Evolutionary conservation across 345 rosid genomes (phyloP).

Genomic region (Bruguiera gymnorhiza): DNA sequence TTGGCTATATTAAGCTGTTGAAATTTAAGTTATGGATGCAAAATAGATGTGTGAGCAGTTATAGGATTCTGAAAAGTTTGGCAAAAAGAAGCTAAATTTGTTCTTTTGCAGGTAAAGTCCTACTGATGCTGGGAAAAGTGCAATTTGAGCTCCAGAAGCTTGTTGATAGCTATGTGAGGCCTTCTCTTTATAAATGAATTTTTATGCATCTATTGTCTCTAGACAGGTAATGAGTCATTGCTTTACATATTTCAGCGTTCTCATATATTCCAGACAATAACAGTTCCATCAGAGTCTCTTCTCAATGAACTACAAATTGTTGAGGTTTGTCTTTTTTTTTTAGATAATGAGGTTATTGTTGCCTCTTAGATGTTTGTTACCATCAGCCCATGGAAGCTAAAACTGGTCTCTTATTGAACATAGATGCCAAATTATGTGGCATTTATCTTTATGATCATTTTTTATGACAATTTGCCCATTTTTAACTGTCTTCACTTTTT

Average conservation of each 20-base stretch:
- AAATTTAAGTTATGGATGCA: too few species aligned
- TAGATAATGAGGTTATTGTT: constrained; percentile 49
- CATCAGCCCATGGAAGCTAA: not conserved
- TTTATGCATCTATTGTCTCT: not conserved
- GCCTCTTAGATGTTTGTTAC: constrained; percentile 18
- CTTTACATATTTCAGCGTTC: constrained; percentile 57
- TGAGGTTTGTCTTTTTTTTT: constrained; percentile 62
- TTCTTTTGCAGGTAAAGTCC: constrained; percentile 57
- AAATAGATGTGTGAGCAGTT: not conserved
- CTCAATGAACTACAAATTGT: constrained; percentile 85
- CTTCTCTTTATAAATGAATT: constrained; percentile 2
- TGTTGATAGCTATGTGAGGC: constrained; percentile 87
- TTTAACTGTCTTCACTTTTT: not conserved
- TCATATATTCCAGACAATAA: constrained; percentile 71
- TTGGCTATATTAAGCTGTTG: too few species aligned
- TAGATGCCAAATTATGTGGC: not conserved
- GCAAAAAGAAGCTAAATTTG: constrained; percentile 5
- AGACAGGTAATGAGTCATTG: constrained; percentile 13
- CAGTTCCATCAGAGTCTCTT: constrained; percentile 88
- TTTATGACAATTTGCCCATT: not conserved
- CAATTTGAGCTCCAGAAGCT: constrained; percentile 87
- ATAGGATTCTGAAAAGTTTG: not conserved
- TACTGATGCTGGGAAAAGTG: constrained; percentile 74
- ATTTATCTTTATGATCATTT: not conserved
- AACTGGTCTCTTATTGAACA: not conserved